Conservation (phyloP, 1,284 basidiomycete genomes). For the Apiotrichum akiyoshidainum region DNA sequence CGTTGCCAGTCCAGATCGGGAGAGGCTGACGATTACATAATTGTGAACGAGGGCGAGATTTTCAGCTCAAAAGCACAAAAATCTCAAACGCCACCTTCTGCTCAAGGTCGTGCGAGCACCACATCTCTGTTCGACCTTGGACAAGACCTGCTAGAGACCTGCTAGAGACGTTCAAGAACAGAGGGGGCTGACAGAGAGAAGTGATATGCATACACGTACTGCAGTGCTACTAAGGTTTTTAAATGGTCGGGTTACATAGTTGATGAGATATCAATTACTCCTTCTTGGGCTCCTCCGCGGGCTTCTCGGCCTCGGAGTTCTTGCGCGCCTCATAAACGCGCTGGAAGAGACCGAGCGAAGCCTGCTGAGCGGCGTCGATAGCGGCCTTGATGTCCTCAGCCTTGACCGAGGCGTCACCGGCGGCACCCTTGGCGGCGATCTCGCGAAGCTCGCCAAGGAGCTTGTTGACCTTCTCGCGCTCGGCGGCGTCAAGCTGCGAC, state of each 20-base stretch:
- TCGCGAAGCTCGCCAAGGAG: slow-evolving; percentile 85
- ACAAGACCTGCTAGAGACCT: too few species aligned
- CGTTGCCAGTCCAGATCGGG: too few species aligned
- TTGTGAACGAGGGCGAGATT: too few species aligned
- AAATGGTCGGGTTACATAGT: too few species aligned
- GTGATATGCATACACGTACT: background rate
- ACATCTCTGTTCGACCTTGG: too few species aligned
- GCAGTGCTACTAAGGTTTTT: too few species aligned
- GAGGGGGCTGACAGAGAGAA: background rate
- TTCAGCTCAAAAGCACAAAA: too few species aligned
- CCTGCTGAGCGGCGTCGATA: slow-evolving; percentile 93
- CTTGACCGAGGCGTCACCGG: slow-evolving; percentile 74
- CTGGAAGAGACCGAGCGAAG: slow-evolving; percentile 95
- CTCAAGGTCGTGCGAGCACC: too few species aligned
- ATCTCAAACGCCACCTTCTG: too few species aligned
- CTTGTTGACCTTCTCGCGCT: slow-evolving; percentile 89
- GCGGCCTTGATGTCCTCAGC: slow-evolving; percentile 87
- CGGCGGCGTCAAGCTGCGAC: slow-evolving; percentile 85
- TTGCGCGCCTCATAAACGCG: slow-evolving; percentile 91
- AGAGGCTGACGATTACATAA: too few species aligned
- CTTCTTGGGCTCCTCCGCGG: slow-evolving; percentile 46
- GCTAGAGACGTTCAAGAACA: too few species aligned
- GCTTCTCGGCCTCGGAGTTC: too few species aligned
- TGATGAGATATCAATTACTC: slow-evolving; percentile 27
- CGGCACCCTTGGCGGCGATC: slow-evolving; percentile 83